Evolutionary conservation across 169 alveolate genomes (phyloP).

Genomic region (Plasmodium knowlesi): DNA sequence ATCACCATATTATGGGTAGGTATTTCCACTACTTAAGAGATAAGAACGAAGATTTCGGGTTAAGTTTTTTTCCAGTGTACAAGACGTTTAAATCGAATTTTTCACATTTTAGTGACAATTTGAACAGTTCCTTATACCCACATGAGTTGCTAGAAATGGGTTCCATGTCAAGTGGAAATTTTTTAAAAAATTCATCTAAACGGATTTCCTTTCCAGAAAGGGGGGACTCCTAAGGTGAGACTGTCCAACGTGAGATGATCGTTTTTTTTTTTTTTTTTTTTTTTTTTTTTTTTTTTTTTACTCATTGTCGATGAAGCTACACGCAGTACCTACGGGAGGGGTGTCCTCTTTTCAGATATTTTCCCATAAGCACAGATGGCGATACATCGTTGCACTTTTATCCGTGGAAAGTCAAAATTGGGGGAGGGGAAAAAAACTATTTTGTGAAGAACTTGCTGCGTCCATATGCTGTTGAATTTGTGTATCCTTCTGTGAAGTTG

Average conservation of each 20-base stretch:
- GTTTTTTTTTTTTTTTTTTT: background rate
- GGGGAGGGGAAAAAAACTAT: background rate
- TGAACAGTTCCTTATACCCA: slow-evolving; percentile 12
- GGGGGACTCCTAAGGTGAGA: background rate
- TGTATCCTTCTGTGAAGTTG: background rate
- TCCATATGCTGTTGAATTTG: background rate
- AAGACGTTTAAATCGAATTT: slow-evolving; percentile 63
- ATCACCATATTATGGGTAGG: background rate
- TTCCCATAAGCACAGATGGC: background rate
- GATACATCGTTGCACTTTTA: background rate
- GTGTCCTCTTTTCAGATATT: background rate
- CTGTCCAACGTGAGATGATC: background rate
- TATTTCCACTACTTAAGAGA: slow-evolving; percentile 39
- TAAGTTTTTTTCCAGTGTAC: slow-evolving; percentile 58
- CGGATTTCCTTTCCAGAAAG: slow-evolving; percentile 50
- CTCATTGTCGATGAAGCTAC: background rate
- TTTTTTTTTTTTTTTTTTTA: background rate
- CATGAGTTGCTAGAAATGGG: slow-evolving; percentile 44
- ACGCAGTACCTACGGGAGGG: background rate
- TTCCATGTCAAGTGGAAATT: slow-evolving; percentile 2
- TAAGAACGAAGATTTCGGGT: slow-evolving; percentile 28
- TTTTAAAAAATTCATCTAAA: slow-evolving; percentile 22
- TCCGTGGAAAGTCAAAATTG: background rate
- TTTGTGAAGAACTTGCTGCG: background rate
- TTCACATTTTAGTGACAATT: slow-evolving; percentile 48